Percentiles rank a stretch among this genome's conserved stretches.
Conservation (phyloP, 2,329 filamentous ascomycete species). For the Penicillium sp. region DNA sequence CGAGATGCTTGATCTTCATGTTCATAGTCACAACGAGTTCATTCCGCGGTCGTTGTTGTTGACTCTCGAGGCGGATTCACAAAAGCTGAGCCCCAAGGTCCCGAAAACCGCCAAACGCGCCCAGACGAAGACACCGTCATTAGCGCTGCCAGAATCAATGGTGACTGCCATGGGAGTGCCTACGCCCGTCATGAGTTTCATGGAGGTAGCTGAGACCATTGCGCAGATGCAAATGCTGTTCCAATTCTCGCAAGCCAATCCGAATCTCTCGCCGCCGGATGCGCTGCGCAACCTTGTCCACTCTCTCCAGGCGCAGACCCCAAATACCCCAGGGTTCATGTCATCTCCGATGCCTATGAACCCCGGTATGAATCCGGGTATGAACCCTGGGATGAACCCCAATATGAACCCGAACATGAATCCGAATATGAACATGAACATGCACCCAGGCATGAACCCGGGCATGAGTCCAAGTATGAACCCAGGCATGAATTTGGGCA, state of each 20-base stretch:
- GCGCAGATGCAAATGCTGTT: constrained; percentile 61
- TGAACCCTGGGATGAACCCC: neutral
- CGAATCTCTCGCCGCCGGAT: constrained; percentile 51
- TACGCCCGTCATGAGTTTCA: constrained; percentile 54
- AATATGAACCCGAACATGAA: neutral
- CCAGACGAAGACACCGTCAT: constrained; percentile 44
- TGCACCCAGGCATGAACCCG: constrained; percentile 21
- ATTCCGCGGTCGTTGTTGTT: constrained; percentile 63
- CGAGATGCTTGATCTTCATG: constrained; percentile 78
- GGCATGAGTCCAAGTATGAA: neutral
- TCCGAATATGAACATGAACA: neutral
- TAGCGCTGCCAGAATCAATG: constrained; percentile 45
- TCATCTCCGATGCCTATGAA: constrained; percentile 28
- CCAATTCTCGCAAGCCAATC: constrained; percentile 53
- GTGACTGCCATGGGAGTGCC: constrained; percentile 54
- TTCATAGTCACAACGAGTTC: constrained; percentile 74
- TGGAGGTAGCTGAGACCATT: constrained; percentile 65
- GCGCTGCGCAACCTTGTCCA: constrained; percentile 54
- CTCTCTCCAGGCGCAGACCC: constrained; percentile 41
- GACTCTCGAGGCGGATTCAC: constrained; percentile 49
- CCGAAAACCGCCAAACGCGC: constrained; percentile 54
- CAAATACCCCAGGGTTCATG: constrained; percentile 30
- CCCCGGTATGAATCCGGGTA: neutral
- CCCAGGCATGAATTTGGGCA: constrained; percentile 1
- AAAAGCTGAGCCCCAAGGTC: constrained; percentile 58